Conservation (phyloP, 1,284 basidiomycete genomes). For the Tausonia pullulans region DNA sequence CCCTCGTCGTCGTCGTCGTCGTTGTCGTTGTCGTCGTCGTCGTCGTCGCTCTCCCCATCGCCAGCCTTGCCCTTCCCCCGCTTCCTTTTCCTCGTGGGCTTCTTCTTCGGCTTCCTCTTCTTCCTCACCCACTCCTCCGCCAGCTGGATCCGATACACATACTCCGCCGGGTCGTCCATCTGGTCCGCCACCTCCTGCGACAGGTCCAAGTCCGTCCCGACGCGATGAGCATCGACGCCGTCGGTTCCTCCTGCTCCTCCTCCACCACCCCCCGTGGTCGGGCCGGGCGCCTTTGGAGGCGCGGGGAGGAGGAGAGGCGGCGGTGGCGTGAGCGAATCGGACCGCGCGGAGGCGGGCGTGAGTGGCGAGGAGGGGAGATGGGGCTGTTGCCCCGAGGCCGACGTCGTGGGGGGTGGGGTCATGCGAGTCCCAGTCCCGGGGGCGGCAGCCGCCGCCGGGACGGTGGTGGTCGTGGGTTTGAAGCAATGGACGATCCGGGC, state of each 20-base stretch:
- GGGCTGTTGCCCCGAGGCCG: too few species aligned
- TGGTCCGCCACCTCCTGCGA: slow-evolving; percentile 56
- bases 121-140: slow-evolving; percentile 28
- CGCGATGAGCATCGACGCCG: slow-evolving; percentile 30
- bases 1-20: slow-evolving; percentile 19
- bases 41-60: slow-evolving; percentile 25
- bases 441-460: too few species aligned
- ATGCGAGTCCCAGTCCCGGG: too few species aligned
- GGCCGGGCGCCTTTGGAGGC: slow-evolving; percentile 14
- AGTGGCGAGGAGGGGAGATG: slow-evolving; percentile 4
- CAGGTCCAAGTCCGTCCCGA: slow-evolving; percentile 69
- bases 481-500: slow-evolving; percentile 63
- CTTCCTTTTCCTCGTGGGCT: background rate
- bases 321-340: background rate
- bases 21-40: slow-evolving; percentile 20
- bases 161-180: slow-evolving; percentile 67
- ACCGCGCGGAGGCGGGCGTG: background rate
- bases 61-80: background rate
- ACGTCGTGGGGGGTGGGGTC: too few species aligned
- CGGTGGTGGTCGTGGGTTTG: slow-evolving; percentile 47
- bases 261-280: too few species aligned
- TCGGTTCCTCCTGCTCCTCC: too few species aligned
- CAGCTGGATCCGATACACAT: slow-evolving; percentile 80
- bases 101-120: slow-evolving; percentile 8
- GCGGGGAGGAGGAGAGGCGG: slow-evolving; percentile 14